phyloP scores from a whole-genome alignment of 768 basidiomycete species.

The Auricularia heimuer region DNA sequence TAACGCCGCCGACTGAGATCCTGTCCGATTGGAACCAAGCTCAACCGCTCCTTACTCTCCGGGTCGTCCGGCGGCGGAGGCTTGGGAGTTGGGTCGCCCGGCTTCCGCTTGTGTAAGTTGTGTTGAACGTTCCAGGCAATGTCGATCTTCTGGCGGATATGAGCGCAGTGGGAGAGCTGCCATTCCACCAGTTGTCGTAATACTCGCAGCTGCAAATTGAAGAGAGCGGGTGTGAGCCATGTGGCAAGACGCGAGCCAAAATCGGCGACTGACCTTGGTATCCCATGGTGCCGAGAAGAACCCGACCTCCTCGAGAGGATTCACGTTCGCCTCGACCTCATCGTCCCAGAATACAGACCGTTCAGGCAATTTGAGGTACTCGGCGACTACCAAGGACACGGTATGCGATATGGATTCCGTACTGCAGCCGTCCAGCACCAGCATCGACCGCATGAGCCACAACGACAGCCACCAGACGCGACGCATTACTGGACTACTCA shows the following conservation, averaged over 20 bases:
- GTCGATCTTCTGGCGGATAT: conserved; percentile 66
- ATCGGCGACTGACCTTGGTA: conserved; percentile 52
- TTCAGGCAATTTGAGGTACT: conserved; percentile 52
- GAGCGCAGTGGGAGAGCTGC: conserved; percentile 59
- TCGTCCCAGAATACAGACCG: conserved; percentile 77
- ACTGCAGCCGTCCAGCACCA: conserved; percentile 36
- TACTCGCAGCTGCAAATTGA: conserved; percentile 55
- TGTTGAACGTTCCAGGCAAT: conserved; percentile 80
- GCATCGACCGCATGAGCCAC: conserved; percentile 3
- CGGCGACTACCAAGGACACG: conserved; percentile 46
- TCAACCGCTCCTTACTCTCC: conserved; percentile 54
- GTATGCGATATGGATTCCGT: conserved; percentile 76
- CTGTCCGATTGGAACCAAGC: conserved; percentile 65
- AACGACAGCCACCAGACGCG: conserved; percentile 20
- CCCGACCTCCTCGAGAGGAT: conserved; percentile 68
- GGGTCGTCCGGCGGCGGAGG: conserved; percentile 39
- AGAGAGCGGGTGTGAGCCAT: conserved; percentile 8
- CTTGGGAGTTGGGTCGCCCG: conserved; percentile 39
- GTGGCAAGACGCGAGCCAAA: conserved; percentile 5
- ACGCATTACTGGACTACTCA: conserved; percentile 34
- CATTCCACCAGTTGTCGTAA: conserved; percentile 79
- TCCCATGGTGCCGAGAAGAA: conserved; percentile 78
- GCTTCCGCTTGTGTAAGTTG: conserved; percentile 77
- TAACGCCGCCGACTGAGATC: conserved; percentile 68
- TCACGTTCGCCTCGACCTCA: conserved; percentile 50